Base-by-base conservation (phyloP, 345 rosid species). In the Psidium friedrichsthalianum region DNA sequence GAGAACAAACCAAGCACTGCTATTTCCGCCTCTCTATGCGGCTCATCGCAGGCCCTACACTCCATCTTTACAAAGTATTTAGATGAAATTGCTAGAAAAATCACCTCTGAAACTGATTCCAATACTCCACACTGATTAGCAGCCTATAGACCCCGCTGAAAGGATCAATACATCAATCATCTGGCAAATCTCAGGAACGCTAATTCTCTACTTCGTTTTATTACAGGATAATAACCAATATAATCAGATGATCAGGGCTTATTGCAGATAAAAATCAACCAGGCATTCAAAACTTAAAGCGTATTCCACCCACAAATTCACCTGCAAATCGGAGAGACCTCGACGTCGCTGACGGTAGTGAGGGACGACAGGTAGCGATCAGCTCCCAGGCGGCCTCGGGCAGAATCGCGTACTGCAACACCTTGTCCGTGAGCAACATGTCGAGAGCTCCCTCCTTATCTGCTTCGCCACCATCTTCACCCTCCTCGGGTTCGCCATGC, bases 401-500 rank as follows among this genome's bases (percentile, higher is more conserved):
- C 88, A 95, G 87, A 42, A 95, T 80, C n/a, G 99, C 98, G 85
- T 89, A 91, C 87, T 94, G 98, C 89, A 97, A 84, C 7, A 95
- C 96, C 69, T 93, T 95, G 86, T 97, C 99, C 0, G 96, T 94
- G 51, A 97, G 86, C 85, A 95, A 93, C 99, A 97, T 95, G 88
- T 94, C 95, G 40, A 97, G 53, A 97, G 93, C 88, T 95, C 98
- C 82, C 98, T 93, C 90, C 89, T 91, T 87, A 96, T 94, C 89
- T 96, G 98, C 85, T 93, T 95, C 55, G 98, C 96, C 61, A 94
- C 98, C 97, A 94, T 96, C 89, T 94, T 91, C 74, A 95, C 99
- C 90, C 99, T 88, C 80, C 99, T 93, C 42, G 94, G 98, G 85
- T 93, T 94, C 52, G 98, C 98, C 99, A 97, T 97, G 87, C 98